Percentiles rank a stretch among this genome's conserved stretches.
These are phyloP conservation scores for Magnaporthales sp. DNA, from an alignment of 2,329 filamentous ascomycete species.

Conservation along the genomic window DNA sequence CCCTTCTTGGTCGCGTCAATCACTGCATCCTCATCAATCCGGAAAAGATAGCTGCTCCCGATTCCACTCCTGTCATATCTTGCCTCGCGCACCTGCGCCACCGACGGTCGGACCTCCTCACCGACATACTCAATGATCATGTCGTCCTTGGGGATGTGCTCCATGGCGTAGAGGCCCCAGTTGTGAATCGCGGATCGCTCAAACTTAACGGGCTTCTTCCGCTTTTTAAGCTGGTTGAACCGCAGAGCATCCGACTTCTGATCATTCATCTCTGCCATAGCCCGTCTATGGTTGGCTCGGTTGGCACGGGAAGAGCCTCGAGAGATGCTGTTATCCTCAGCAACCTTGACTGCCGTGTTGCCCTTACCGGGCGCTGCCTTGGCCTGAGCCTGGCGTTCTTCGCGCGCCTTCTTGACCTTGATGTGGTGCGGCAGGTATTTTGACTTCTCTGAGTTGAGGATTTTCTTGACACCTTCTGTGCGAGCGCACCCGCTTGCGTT, in stretches of 20 bases:
- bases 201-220: constrained; percentile 98
- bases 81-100: constrained; percentile 90
- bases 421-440: constrained; percentile 97
- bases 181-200: constrained; percentile 97
- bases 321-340: constrained; percentile 69
- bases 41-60: constrained; percentile 93
- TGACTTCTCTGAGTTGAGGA: constrained; percentile 93
- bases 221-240: constrained; percentile 98
- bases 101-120: constrained; percentile 92
- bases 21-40: constrained; percentile 95
- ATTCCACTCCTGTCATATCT: constrained; percentile 94
- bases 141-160: constrained; percentile 93
- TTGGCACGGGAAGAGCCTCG: constrained; percentile 90
- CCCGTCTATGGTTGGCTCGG: constrained; percentile 89
- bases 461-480: constrained; percentile 91
- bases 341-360: constrained; percentile 62
- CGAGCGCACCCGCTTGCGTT: constrained; percentile 80
- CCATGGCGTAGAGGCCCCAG: constrained; percentile 96
- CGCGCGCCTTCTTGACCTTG: constrained; percentile 83
- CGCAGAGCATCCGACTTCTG: constrained; percentile 92
- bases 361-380: constrained; percentile 31
- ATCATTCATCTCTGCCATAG: constrained; percentile 89
- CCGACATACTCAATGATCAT: constrained; percentile 99
- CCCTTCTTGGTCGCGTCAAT: constrained; percentile 98
- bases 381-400: constrained; percentile 76